Conservation (phyloP, 2,329 filamentous ascomycete genomes). For the Fusarium bulbicola region DNA sequence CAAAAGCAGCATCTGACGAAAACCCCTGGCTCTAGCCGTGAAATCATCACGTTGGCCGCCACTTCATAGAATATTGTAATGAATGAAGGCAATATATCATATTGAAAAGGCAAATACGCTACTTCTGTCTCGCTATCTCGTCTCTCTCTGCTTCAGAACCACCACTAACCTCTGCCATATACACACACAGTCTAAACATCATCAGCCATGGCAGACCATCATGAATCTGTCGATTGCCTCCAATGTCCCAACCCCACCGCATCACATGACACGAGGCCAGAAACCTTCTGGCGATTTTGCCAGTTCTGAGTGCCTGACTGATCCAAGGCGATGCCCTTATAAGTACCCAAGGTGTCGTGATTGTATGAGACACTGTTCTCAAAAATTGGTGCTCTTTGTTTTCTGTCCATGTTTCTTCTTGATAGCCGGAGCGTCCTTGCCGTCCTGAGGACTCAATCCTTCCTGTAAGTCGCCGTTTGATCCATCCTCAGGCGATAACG, state of each 20-base stretch:
- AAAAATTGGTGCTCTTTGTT: not conserved
- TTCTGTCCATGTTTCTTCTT: not conserved
- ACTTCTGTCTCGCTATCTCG: conserved; percentile 29
- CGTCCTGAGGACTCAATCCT: not conserved
- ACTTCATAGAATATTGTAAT: conserved; percentile 15
- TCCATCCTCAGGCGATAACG: not conserved
- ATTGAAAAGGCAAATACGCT: conserved; percentile 29
- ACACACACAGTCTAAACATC: conserved; percentile 17
- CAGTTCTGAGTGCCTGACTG: conserved; percentile 15
- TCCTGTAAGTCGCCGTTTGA: not conserved
- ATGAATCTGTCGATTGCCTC: not conserved
- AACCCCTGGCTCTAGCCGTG: conserved; percentile 3
- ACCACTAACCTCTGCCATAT: conserved; percentile 26
- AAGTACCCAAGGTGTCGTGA: conserved; percentile 22
- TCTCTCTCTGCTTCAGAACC: conserved; percentile 11
- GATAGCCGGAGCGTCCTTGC: not conserved
- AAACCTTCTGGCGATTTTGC: conserved; percentile 4
- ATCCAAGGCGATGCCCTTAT: conserved; percentile 16
- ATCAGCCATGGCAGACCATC: conserved; percentile 10
- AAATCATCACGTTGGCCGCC: conserved; percentile 4
- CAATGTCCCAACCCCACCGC: conserved; percentile 1
- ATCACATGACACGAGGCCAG: not conserved
- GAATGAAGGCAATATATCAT: conserved; percentile 38
- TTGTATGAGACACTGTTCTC: not conserved
- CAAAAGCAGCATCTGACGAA: not conserved